Evolutionary conservation across 73 alveolate species (phyloP).

Genomic region (Symbiodinium pilosum): DNA sequence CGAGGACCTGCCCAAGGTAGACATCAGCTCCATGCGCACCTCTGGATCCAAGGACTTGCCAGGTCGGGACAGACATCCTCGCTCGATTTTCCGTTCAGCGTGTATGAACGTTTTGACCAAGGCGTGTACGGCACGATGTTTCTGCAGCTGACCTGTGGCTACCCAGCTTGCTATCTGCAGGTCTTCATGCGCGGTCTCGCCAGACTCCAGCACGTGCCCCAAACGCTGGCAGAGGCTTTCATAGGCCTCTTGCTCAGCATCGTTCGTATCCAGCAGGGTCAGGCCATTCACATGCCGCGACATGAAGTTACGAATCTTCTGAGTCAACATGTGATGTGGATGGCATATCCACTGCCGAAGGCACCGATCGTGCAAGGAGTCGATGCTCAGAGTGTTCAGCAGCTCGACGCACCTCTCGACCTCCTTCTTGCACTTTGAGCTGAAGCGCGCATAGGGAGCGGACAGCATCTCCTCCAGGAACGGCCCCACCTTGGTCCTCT

Average conservation of each 20-base stretch:
- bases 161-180: neutral
- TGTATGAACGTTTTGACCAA: neutral
- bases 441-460: neutral
- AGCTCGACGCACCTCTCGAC: neutral
- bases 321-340: neutral
- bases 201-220: neutral
- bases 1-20: neutral
- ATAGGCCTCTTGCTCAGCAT: neutral
- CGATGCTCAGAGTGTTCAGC: neutral
- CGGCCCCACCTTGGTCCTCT: neutral
- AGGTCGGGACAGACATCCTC: neutral
- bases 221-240: neutral
- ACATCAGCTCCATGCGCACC: neutral
- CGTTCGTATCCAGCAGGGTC: neutral
- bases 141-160: neutral
- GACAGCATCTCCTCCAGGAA: neutral
- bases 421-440: neutral
- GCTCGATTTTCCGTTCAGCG: neutral
- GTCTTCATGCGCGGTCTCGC: neutral
- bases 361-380: neutral
- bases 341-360: neutral
- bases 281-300: neutral
- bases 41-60: neutral
- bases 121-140: neutral
- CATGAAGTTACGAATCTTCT: neutral